A percentile compares a stretch with the other conserved stretches of the same genome.
phyloP scores from a whole-genome alignment of 148 eudicot genomes.

The Talinum fruticosum region DNA sequence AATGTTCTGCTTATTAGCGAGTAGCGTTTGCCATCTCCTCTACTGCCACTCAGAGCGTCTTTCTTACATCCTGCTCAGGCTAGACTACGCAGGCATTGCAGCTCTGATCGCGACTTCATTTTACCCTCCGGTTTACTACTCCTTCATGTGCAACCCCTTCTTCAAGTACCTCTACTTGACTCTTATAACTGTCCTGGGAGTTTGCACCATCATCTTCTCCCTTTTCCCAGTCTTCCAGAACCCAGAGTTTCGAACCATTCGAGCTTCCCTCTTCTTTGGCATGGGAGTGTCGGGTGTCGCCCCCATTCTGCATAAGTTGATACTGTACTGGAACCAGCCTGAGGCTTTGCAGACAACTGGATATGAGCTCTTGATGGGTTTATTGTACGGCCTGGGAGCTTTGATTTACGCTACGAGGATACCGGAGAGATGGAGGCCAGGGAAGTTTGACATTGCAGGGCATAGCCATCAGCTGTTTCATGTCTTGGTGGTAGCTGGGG shows the following conservation, averaged over 20 bases:
- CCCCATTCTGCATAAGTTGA: constrained; percentile 41
- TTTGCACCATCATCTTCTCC: constrained; percentile 35
- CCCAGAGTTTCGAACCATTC: constrained; percentile 36
- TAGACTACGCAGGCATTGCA: constrained; percentile 50
- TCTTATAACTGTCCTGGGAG: constrained; percentile 39
- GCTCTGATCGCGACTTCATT: constrained; percentile 46
- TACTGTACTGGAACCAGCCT: constrained; percentile 34
- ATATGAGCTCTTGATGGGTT: constrained; percentile 40
- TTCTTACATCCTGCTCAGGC: constrained; percentile 34
- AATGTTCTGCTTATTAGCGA: constrained; percentile 85
- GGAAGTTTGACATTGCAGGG: constrained; percentile 53
- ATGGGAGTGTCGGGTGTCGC: constrained; percentile 49
- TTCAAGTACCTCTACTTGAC: constrained; percentile 39
- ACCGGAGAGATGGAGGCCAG: constrained; percentile 50
- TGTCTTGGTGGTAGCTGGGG: constrained; percentile 47
- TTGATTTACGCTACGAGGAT: constrained; percentile 39
- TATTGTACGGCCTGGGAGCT: constrained; percentile 41
- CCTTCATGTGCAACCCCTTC: constrained; percentile 43
- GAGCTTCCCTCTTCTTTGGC: constrained; percentile 42
- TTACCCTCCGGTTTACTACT: constrained; percentile 52
- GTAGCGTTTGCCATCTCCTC: constrained; percentile 64
- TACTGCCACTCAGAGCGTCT: constrained; percentile 42
- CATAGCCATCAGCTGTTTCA: constrained; percentile 55
- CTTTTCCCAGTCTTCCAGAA: constrained; percentile 38
- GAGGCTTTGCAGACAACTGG: constrained; percentile 38